Base-by-base conservation (phyloP, 768 basidiomycete species). In the Harrya chromipes region DNA sequence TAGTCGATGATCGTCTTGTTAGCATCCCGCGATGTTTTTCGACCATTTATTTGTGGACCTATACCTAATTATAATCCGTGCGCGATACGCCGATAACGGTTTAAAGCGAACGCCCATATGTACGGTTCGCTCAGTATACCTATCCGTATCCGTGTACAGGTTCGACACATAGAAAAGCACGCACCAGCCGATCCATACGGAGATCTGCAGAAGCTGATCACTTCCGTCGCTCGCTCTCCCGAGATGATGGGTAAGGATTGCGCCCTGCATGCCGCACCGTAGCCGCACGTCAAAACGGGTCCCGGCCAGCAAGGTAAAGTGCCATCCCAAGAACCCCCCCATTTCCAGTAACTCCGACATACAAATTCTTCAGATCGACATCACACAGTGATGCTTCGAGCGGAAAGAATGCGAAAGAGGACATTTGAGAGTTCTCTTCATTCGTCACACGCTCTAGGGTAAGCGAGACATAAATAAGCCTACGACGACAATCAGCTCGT, bases 311-410 rank as follows among this genome's bases (percentile, higher is more conserved):
- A 49, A 57, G 54, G 29, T 29, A 29, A 13, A 13, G 3, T 29
- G 29, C 70, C 74, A 56, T 58, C 82, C 74, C 75, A 82, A 36
- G 79, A 81, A 53, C 29, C 77, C 82, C n/a, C 4, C 81, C 83
- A 58, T 83, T 83, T 34, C 83, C 83, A 58, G 84, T 77, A 13
- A 85, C 77, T 1, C 78, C 82, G 7, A 86, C 74, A 23, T 72
- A 68, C 63, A 81, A 82, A 2, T 75, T 76, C 49, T 66, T 67
- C 47, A 84, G 59, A 38, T 72, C 60, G 16, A 84, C 72, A 56
- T 78, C 78, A 42, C n/a, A n/a, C n/a, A n/a, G n/a, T n/a, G n/a
- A n/a, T 81, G 78, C 39, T 72, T 65, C 81, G 82, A 86, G 46
- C 63, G 58, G 19, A 79, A 75, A 26, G 82, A 79, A 61, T 84